Base-by-base conservation (phyloP, 306 rosid species). In the Comarum palustre region DNA sequence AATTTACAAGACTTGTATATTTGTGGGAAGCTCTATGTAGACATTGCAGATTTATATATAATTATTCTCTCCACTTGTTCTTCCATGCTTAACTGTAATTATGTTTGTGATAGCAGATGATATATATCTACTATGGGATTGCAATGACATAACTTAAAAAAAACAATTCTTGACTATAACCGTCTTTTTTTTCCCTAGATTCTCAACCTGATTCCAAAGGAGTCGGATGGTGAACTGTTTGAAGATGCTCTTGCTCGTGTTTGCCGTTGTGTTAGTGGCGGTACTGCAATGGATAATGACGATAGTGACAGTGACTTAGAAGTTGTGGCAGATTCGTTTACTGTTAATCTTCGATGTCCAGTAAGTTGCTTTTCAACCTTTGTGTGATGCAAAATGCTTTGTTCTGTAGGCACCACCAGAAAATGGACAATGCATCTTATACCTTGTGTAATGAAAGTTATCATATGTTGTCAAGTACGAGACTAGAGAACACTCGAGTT, bases 291-390 rank as follows among this genome's bases (percentile, higher is more conserved):
- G 38, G 96, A 88, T 79, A 82, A 90, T 68, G 96, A 84, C 77
- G 99, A 86, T 71, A 91, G 96, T 61, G 97, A 95, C 81, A 95
- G 97, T 83, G 99, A 95, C 80, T 72, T 95, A 78, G 99, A 95
- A 84, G 96, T 95, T 39, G 99, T 95, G 83, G 90, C 99, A 11
- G 97, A 95, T 76, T 84, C 84, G 55, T 87, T 95, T 77, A 78
- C 82, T 61, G 92, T 95, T 86, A 91, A 84, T 76, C 92, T 95
- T 43, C 96, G 96, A 31, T 95, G 99, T 74, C 99, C 99, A 1
- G 99, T 95, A 88, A 91, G 96, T 83, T 76, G 54, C 29, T 25
- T 51, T 59, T 59, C 51, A 31, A 34, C 38, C 65, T 63, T 36
- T 38, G 4, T 31, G 29, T 8, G 22, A 55, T 32, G 25, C 12